These are phyloP conservation scores for Clavispora fructus DNA, from an alignment of 805 yeast genomes.

Conservation along the genomic window DNA sequence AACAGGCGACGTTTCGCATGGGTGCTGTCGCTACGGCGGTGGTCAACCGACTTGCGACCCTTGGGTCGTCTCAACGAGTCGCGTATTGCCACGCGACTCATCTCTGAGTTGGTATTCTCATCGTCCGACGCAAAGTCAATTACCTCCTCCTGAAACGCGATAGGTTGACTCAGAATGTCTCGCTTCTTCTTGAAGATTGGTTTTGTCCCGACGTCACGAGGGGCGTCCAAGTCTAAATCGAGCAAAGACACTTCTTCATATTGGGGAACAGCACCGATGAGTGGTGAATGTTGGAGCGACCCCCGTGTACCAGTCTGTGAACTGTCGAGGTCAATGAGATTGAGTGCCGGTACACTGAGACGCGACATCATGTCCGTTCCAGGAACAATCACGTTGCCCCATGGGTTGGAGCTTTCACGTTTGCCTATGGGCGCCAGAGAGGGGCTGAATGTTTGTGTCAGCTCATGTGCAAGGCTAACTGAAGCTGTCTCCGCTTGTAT, in stretches of 20 bases:
- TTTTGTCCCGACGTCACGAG: conserved; percentile 6
- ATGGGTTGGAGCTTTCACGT: conserved; percentile 8
- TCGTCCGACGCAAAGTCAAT: conserved; percentile 44
- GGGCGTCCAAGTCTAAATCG: conserved; percentile 25
- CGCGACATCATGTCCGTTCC: background rate
- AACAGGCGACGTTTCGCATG: conserved; percentile 20
- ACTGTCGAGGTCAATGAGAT: conserved; percentile 3
- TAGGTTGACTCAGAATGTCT: conserved; percentile 23
- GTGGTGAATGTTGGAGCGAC: background rate
- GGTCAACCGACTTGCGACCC: conserved; percentile 25
- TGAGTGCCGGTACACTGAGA: background rate
- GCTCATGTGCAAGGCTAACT: background rate
- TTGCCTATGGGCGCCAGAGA: background rate
- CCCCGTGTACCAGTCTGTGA: background rate
- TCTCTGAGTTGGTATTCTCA: conserved; percentile 31
- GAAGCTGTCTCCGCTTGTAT: background rate
- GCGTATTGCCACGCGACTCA: conserved; percentile 38
- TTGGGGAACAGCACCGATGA: background rate
- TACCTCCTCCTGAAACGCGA: conserved; percentile 38
- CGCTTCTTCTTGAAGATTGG: conserved; percentile 31
- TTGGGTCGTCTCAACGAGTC: conserved; percentile 31
- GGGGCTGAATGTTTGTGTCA: background rate
- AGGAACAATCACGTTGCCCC: conserved; percentile 10
- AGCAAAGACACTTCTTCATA: conserved; percentile 18
- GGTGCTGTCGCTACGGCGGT: conserved; percentile 25